These are phyloP conservation scores for Perkinsus chesapeaki DNA, from an alignment of 169 alveolate genomes.

Conservation along the genomic window DNA sequence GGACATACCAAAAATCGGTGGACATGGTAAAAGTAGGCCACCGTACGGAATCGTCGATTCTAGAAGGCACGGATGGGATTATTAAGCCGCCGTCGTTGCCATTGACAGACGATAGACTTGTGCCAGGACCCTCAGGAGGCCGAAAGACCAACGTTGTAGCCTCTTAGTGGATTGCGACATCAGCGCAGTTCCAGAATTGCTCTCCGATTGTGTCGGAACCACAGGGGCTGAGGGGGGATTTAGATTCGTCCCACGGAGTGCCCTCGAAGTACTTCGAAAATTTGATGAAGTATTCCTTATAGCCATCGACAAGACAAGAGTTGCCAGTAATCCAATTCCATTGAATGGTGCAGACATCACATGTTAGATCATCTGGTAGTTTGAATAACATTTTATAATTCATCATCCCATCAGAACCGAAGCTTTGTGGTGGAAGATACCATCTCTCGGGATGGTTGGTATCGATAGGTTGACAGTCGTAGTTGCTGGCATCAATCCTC, in stretches of 20 bases:
- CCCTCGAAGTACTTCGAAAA: too few species aligned
- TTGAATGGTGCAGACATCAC: background rate
- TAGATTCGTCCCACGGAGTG: background rate
- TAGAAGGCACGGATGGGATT: too few species aligned
- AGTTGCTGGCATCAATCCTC: background rate
- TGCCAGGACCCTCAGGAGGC: too few species aligned
- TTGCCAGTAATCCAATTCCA: background rate
- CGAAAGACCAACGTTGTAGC: too few species aligned
- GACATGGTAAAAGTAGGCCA: too few species aligned
- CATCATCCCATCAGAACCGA: background rate
- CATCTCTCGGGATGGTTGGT: background rate
- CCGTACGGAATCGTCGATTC: too few species aligned
- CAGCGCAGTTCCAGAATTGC: background rate
- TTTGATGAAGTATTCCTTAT: background rate
- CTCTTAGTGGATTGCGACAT: background rate
- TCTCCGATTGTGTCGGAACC: background rate
- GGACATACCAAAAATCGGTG: too few species aligned
- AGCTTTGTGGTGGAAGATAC: background rate
- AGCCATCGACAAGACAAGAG: background rate
- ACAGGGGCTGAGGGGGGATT: background rate
- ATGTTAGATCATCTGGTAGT: background rate
- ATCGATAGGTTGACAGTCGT: background rate
- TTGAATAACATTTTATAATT: background rate
- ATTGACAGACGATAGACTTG: too few species aligned
- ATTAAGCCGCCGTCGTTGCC: too few species aligned